phyloP scores from a whole-genome alignment of 2,329 filamentous ascomycete species.

The Thermoascus crustaceus region DNA sequence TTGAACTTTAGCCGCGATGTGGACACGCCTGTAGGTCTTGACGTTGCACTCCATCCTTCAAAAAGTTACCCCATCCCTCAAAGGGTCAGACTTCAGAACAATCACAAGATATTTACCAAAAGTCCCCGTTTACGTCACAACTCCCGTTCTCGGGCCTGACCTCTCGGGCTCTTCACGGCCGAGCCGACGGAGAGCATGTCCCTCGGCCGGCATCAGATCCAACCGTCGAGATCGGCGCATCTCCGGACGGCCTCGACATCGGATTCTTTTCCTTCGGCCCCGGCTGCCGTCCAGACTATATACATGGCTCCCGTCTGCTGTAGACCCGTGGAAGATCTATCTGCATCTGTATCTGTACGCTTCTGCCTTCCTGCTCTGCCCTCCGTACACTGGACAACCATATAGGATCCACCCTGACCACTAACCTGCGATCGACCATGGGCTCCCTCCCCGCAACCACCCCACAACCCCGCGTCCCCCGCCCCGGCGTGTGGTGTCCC shows the following conservation, averaged over 20 bases:
- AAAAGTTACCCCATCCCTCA: too few relatives aligned
- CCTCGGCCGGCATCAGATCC: neutral
- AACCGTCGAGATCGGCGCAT: constrained; percentile 3
- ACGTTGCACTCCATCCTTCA: too few relatives aligned
- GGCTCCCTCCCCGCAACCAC: neutral
- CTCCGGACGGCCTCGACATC: constrained; percentile 6
- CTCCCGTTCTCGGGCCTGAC: neutral
- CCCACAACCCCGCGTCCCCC: constrained; percentile 17
- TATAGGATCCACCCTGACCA: constrained; percentile 5
- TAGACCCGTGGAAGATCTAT: too few relatives aligned
- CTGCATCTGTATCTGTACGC: neutral
- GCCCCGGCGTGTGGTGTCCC: constrained; percentile 43
- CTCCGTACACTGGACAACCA: neutral
- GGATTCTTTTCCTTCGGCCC: constrained; percentile 9
- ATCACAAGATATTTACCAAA: too few relatives aligned
- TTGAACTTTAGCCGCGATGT: too few relatives aligned
- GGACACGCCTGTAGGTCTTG: too few relatives aligned
- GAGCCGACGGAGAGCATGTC: neutral
- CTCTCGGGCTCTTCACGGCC: neutral
- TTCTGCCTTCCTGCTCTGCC: neutral
- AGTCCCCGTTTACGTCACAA: too few relatives aligned
- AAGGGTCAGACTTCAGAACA: too few relatives aligned
- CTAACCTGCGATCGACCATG: constrained; percentile 4
- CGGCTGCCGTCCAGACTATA: neutral
- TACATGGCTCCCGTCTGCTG: neutral